These are phyloP conservation scores for Avena insularis DNA, from an alignment of 176 grass and related monocot genomes.

Conservation along the genomic window DNA sequence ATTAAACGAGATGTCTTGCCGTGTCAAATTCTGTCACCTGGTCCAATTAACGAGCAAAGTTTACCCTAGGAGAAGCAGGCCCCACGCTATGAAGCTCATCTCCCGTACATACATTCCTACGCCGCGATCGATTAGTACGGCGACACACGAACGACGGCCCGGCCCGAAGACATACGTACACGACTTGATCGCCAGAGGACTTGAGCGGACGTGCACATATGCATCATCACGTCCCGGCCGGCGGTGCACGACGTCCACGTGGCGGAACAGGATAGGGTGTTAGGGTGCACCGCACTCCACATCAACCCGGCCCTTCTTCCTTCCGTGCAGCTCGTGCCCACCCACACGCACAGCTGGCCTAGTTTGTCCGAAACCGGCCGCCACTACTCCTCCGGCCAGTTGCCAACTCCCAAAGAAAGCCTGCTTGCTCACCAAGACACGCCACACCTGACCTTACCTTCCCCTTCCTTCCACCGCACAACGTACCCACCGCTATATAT, in stretches of 20 bases:
- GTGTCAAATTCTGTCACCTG: conserved; percentile 29
- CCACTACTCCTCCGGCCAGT: conserved; percentile 1
- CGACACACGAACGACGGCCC: neutral
- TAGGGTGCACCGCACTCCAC: conserved; percentile 55
- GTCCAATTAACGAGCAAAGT: neutral
- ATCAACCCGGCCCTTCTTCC: conserved; percentile 32
- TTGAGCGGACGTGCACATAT: neutral
- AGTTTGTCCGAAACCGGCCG: neutral
- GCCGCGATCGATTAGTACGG: too few relatives aligned
- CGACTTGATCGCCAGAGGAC: neutral
- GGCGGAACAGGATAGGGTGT: conserved; percentile 41
- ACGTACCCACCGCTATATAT: conserved; percentile 39
- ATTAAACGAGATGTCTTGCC: conserved; percentile 10
- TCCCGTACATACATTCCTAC: neutral
- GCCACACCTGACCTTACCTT: neutral
- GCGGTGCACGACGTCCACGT: conserved; percentile 12
- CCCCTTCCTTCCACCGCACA: conserved; percentile 30
- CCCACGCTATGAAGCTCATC: too few relatives aligned
- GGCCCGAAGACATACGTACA: neutral
- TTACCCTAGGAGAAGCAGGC: neutral
- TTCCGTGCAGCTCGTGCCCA: neutral
- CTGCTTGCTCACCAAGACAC: conserved; percentile 64
- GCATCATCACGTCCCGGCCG: neutral
- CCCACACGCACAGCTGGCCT: conserved; percentile 1
- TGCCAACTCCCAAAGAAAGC: conserved; percentile 35